Evolutionary conservation across 176 grass and related monocot genomes (phyloP).

Genomic region (Alopecurus myosuroides): DNA sequence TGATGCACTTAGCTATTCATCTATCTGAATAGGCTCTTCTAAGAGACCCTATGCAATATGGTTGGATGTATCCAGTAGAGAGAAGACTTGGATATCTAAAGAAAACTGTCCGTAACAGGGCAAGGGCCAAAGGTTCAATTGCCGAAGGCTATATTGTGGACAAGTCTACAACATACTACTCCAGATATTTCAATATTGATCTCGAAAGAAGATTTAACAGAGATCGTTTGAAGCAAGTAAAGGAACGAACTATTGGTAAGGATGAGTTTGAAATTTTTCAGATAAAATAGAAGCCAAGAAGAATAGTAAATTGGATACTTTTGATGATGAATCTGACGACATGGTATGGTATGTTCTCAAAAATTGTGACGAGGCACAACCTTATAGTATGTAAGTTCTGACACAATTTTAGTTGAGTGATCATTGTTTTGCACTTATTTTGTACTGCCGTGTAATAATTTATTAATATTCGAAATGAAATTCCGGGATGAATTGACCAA

Average conservation of each 20-base stretch:
- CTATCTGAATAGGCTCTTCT: not conserved
- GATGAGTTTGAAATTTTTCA: too few species aligned
- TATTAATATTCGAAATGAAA: too few species aligned
- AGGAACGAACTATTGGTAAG: too few species aligned
- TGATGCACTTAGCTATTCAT: not conserved
- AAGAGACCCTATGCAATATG: not conserved
- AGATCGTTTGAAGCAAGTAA: not conserved
- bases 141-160: not conserved
- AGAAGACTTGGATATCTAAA: not conserved
- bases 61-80: not conserved
- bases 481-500: not conserved
- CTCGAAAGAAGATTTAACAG: not conserved
- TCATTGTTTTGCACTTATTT: too few species aligned
- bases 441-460: too few species aligned
- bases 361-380: not conserved
- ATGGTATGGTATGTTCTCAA: not conserved
- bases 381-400: too few species aligned
- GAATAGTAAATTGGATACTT: not conserved
- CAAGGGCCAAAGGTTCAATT: not conserved
- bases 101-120: not conserved
- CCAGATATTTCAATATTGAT: not conserved
- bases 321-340: not conserved
- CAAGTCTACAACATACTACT: not conserved
- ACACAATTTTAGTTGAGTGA: too few species aligned
- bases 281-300: too few species aligned